These are phyloP conservation scores for Mycena leptocephala DNA, from an alignment of 768 basidiomycete species.

Conservation along the genomic window DNA sequence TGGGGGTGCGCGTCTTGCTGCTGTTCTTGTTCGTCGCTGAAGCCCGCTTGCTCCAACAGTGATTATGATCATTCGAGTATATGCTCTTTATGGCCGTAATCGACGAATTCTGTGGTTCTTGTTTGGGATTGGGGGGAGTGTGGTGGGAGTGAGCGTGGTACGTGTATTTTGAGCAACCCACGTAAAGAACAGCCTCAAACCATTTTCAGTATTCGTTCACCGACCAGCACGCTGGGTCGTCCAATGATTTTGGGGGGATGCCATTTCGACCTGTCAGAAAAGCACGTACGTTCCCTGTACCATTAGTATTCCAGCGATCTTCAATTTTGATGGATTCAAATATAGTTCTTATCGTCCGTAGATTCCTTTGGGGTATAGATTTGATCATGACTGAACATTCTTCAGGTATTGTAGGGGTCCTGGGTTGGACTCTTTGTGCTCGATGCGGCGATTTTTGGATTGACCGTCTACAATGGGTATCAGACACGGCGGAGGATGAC, in stretches of 20 bases:
- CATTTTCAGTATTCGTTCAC: not conserved
- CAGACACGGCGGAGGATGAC: conserved; percentile 20
- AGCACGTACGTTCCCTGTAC: conserved; percentile 7
- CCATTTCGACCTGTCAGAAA: not conserved
- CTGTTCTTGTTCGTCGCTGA: not conserved
- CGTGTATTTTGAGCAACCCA: not conserved
- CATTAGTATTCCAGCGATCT: not conserved
- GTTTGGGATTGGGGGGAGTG: not conserved
- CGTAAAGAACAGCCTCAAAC: not conserved
- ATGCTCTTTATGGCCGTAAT: conserved; percentile 23
- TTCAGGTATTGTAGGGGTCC: not conserved
- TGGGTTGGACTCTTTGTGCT: conserved; percentile 43
- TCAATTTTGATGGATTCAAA: not conserved
- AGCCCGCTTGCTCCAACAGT: not conserved
- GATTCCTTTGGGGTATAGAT: too few species aligned
- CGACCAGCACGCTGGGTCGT: not conserved
- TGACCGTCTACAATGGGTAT: conserved; percentile 51
- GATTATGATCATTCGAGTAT: conserved; percentile 27
- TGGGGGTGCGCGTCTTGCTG: not conserved
- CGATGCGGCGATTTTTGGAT: conserved; percentile 48
- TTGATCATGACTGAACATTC: not conserved
- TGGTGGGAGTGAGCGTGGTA: not conserved
- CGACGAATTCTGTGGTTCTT: conserved; percentile 9
- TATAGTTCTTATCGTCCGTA: conserved; percentile 16
- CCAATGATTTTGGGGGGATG: conserved; percentile 9